Evolutionary conservation across 495 filamentous ascomycete species (phyloP).

Genomic region (Chlorociboria aeruginascens): DNA sequence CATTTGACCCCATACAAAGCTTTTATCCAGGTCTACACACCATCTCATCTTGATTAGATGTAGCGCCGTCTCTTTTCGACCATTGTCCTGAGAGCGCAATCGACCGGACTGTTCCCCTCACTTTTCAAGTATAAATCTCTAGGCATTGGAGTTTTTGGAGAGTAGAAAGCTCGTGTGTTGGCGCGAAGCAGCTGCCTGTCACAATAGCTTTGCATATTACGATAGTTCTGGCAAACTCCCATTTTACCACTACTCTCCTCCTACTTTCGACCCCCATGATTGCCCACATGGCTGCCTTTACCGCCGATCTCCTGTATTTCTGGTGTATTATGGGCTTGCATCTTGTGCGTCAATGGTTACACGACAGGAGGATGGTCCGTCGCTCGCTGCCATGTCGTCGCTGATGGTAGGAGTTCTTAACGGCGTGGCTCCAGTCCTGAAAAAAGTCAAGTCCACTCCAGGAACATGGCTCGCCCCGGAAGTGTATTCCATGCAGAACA

Average conservation of each 20-base stretch:
- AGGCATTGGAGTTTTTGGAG: slow-evolving; percentile 38
- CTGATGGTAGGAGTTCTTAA: slow-evolving; percentile 36
- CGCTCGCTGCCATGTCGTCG: slow-evolving; percentile 33
- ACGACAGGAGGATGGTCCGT: slow-evolving; percentile 33
- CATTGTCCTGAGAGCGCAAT: too few species aligned
- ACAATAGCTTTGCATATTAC: slow-evolving; percentile 43
- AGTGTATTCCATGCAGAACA: slow-evolving; percentile 37
- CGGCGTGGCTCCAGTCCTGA: slow-evolving; percentile 37
- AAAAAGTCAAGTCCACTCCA: slow-evolving; percentile 31
- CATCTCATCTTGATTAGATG: not conserved
- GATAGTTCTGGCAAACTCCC: slow-evolving; percentile 47
- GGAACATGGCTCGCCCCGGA: slow-evolving; percentile 48
- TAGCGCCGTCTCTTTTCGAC: too few species aligned
- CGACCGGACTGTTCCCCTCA: too few species aligned
- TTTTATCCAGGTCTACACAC: not conserved
- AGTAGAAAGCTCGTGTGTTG: slow-evolving; percentile 42
- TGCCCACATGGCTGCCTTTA: too few species aligned
- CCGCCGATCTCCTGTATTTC: slow-evolving; percentile 35
- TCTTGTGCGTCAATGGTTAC: slow-evolving; percentile 36
- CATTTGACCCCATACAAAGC: too few species aligned
- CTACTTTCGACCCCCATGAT: too few species aligned
- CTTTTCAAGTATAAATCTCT: too few species aligned
- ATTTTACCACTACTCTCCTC: slow-evolving; percentile 43
- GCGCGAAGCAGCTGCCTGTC: slow-evolving; percentile 39
- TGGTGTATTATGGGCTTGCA: slow-evolving; percentile 45